Evolutionary conservation across 2,329 filamentous ascomycete species (phyloP), one percentile per base, ranked within the genome.

Genomic region (Penicillium sp.): DNA sequence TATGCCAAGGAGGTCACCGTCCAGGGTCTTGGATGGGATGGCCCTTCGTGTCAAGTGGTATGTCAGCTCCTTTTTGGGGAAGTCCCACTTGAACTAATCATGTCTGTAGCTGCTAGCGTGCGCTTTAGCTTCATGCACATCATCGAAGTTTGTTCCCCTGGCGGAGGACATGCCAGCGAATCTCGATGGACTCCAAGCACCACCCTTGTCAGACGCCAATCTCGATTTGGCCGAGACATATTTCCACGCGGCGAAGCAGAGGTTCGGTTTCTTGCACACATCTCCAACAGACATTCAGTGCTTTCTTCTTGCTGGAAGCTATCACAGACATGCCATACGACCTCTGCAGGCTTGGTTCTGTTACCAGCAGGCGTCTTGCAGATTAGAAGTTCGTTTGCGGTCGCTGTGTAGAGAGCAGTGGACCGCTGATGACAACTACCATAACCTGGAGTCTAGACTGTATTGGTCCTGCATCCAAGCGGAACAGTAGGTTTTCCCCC

Each of bases 381-480:
- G 63, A 47, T 34, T 65, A 44, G 63, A 65, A 44, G 62, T 64
- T 34, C 62, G 63, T 6, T 39, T 65, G n/a, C 52, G 59, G 10
- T 63, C 63, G 13, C 23, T 63, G 16, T 59, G 62, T 40, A 57
- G 63, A 52, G 60, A 64, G 15, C 59, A 59, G 23, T 65, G 63
- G 62, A 60, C 50, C 4, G 61, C 62, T 12, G 57, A 65, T 49
- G 53, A 50, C 13, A 52, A 64, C 40, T 65, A 64, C 23, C 54
- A 65, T 37, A 64, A 64, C 34, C 49, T 65, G 13, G 63, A 65
- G 21, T 60, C 63, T 9, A 56, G 63, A 18, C 42, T 65, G n/a
- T 65, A 65, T 31, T 65, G 63, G 63, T 61, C 63, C 15, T 65
- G 63, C 55, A 65, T 65, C n/a, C 60, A 64, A 27, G 62, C 60